phyloP scores from a whole-genome alignment of 2,329 filamentous ascomycete genomes.

The Ophiostoma fasciatum region DNA sequence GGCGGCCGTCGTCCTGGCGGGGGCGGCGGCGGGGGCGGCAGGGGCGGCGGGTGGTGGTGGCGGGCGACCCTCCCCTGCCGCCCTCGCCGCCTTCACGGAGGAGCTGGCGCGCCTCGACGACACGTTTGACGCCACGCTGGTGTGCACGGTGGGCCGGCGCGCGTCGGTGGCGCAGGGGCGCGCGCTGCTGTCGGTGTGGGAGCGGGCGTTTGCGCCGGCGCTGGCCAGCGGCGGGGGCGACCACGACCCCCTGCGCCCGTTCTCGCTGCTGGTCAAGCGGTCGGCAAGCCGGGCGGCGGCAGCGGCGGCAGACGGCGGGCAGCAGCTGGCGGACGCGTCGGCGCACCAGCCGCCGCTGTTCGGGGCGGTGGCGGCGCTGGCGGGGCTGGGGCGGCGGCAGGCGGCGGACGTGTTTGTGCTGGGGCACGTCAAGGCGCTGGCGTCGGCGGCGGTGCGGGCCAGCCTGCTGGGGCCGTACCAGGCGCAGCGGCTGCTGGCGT shows the following conservation, averaged over 20 bases:
- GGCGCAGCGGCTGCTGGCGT: slow-evolving; percentile 57
- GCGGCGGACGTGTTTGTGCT: slow-evolving; percentile 63
- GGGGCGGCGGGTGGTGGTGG: too few species aligned
- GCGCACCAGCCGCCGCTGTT: slow-evolving; percentile 60
- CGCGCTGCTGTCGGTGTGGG: slow-evolving; percentile 62
- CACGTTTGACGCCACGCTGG: slow-evolving; percentile 57
- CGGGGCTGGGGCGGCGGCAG: slow-evolving; percentile 45
- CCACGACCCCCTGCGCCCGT: slow-evolving; percentile 19
- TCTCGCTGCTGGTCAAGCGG: slow-evolving; percentile 21
- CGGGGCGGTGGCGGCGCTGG: slow-evolving; percentile 48
- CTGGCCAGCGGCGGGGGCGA: slow-evolving; percentile 1
- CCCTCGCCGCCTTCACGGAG: neutral
- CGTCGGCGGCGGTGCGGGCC: slow-evolving; percentile 63
- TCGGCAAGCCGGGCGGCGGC: slow-evolving; percentile 1
- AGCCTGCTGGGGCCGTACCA: slow-evolving; percentile 71
- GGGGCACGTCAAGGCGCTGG: slow-evolving; percentile 59
- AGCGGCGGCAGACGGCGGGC: neutral
- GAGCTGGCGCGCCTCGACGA: slow-evolving; percentile 51
- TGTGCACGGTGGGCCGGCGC: slow-evolving; percentile 65
- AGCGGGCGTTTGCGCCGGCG: slow-evolving; percentile 43
- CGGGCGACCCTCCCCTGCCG: too few species aligned
- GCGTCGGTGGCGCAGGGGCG: slow-evolving; percentile 64
- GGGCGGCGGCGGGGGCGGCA: too few species aligned
- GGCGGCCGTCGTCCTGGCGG: neutral
- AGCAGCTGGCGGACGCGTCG: slow-evolving; percentile 28